These are phyloP conservation scores for Silene vulgaris DNA, from an alignment of 179 eudicot species.

Conservation along the genomic window DNA sequence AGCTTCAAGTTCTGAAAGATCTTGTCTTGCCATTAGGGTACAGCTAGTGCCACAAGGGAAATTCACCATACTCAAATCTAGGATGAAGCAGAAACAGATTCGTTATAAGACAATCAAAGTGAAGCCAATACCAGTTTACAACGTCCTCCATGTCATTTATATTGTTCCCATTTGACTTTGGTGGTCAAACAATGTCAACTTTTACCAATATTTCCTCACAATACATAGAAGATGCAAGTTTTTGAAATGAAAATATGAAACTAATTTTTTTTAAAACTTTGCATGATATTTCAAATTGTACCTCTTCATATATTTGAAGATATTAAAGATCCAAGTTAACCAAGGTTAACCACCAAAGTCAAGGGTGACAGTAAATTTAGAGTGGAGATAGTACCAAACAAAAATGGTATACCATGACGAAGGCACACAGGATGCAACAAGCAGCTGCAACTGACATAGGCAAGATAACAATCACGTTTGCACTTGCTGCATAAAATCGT, in stretches of 20 bases:
- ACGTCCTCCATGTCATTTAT: background rate
- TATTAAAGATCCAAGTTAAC: background rate
- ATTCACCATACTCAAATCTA: slow-evolving; percentile 46
- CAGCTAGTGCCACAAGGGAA: slow-evolving; percentile 61
- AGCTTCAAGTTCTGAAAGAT: slow-evolving; percentile 66
- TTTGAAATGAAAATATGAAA: background rate
- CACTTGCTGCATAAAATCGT: slow-evolving; percentile 87
- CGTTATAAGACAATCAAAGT: background rate
- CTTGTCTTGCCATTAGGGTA: slow-evolving; percentile 56
- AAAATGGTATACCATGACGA: slow-evolving; percentile 65
- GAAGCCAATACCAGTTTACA: background rate
- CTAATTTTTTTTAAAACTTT: background rate
- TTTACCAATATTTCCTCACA: background rate
- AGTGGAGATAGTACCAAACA: slow-evolving; percentile 2
- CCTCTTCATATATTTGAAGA: background rate
- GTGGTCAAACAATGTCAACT: background rate
- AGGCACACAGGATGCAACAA: slow-evolving; percentile 72
- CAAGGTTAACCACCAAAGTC: too few species aligned
- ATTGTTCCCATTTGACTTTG: background rate
- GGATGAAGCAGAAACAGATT: slow-evolving; percentile 16
- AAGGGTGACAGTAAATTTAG: slow-evolving; percentile 2
- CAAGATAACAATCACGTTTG: slow-evolving; percentile 92
- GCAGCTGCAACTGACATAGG: slow-evolving; percentile 74
- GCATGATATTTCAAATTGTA: background rate
- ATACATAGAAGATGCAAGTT: background rate